Evolutionary conservation across 2,329 filamentous ascomycete species (phyloP).

Genomic region (Colletotrichum horii): DNA sequence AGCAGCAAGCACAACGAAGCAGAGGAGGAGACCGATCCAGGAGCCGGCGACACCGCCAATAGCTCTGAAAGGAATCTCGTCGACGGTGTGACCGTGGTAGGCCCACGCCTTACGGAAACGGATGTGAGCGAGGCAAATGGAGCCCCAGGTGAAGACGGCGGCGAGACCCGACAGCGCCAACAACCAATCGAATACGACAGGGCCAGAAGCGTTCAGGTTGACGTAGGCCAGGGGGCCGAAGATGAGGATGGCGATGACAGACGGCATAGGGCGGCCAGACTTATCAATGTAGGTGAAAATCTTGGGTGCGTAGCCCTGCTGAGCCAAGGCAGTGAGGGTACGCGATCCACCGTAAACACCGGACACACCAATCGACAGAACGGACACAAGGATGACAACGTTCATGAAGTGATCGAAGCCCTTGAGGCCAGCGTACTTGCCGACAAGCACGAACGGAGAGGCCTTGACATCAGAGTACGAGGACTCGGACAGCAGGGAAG

Average conservation of each 20-base stretch:
- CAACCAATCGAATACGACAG: constrained; percentile 66
- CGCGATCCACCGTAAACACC: constrained; percentile 60
- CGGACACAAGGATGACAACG: constrained; percentile 57
- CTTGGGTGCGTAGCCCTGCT: constrained; percentile 59
- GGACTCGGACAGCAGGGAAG: constrained; percentile 46
- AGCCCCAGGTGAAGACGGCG: constrained; percentile 69
- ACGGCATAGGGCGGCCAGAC: constrained; percentile 54
- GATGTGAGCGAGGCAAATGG: constrained; percentile 69
- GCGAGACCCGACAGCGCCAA: constrained; percentile 67
- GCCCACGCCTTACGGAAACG: constrained; percentile 69
- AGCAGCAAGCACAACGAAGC: constrained; percentile 57
- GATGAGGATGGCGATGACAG: constrained; percentile 47
- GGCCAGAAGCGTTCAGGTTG: constrained; percentile 49
- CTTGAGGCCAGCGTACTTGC: constrained; percentile 47
- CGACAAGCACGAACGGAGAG: constrained; percentile 24
- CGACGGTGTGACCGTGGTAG: constrained; percentile 60
- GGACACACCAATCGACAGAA: constrained; percentile 60
- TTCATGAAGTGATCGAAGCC: constrained; percentile 60
- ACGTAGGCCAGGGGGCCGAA: constrained; percentile 55
- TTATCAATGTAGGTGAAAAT: constrained; percentile 59
- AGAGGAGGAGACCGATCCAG: constrained; percentile 64
- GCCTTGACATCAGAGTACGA: constrained; percentile 41
- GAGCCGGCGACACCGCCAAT: constrained; percentile 66
- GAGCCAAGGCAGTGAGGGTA: constrained; percentile 59
- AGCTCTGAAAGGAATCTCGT: constrained; percentile 70